These are phyloP conservation scores for Solanum hybrid DNA, from an alignment of 305 asterid genomes.

Conservation along the genomic window DNA sequence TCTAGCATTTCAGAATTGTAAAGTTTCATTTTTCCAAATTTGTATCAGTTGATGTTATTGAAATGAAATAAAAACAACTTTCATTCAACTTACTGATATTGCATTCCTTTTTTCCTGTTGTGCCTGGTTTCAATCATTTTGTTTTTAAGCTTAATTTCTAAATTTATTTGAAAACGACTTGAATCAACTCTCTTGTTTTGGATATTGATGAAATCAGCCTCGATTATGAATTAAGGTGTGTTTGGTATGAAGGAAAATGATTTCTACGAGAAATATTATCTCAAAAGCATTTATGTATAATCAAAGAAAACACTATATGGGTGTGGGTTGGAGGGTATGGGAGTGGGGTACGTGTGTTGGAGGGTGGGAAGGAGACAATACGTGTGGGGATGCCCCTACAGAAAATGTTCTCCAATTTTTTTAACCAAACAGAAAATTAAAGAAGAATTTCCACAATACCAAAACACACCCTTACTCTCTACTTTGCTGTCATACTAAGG, in stretches of 20 bases:
- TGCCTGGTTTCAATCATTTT: neutral
- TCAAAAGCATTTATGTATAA: neutral
- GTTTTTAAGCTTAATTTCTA: neutral
- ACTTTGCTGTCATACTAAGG: neutral
- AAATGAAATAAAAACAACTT: neutral
- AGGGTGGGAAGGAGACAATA: neutral
- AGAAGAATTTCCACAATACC: neutral
- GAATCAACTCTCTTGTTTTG: neutral
- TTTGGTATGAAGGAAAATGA: neutral
- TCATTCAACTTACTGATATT: neutral
- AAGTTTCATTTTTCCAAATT: neutral
- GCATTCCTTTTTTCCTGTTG: neutral
- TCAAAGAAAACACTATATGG: neutral
- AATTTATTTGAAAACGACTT: neutral
- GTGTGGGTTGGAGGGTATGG: neutral
- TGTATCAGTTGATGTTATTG: neutral
- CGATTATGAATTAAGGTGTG: neutral
- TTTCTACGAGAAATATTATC: neutral
- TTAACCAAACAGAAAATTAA: neutral
- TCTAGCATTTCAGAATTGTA: neutral
- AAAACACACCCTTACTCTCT: neutral
- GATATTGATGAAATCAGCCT: neutral
- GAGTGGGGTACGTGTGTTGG: neutral
- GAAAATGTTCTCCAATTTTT: neutral
- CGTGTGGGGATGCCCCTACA: neutral